phyloP scores from a whole-genome alignment of 2,329 filamentous ascomycete genomes.

The Pseudogymnoascus sp. region DNA sequence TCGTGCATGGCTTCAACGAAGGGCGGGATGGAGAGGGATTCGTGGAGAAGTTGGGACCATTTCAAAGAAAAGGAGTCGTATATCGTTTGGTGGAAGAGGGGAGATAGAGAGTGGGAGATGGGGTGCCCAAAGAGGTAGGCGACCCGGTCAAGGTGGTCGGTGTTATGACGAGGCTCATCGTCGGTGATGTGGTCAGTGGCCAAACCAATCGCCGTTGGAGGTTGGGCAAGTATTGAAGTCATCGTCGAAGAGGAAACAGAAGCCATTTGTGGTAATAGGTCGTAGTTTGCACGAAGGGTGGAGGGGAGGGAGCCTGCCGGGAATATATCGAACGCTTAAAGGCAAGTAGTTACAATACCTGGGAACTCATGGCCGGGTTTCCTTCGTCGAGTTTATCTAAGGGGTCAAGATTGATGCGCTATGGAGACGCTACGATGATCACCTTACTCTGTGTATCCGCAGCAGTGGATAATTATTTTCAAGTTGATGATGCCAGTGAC shows the following conservation, averaged over 20 bases:
- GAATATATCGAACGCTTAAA: constrained; percentile 4
- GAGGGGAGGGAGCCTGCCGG: background rate
- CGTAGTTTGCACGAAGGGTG: background rate
- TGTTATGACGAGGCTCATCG: background rate
- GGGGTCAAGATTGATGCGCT: background rate
- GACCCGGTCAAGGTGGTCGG: constrained; percentile 16
- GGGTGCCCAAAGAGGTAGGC: constrained; percentile 50
- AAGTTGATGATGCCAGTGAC: background rate
- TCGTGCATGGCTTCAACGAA: constrained; percentile 47
- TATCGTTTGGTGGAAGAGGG: constrained; percentile 45
- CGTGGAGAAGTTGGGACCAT: constrained; percentile 46
- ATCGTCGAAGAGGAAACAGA: constrained; percentile 1
- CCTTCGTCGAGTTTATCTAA: background rate
- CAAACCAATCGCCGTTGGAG: background rate
- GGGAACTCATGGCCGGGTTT: background rate
- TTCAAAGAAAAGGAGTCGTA: constrained; percentile 42
- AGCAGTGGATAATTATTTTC: constrained; percentile 5
- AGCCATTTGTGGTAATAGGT: background rate
- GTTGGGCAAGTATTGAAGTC: background rate
- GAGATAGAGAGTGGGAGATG: constrained; percentile 47
- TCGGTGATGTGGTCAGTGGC: background rate
- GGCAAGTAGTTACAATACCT: background rate
- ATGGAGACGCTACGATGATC: background rate
- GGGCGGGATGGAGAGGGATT: constrained; percentile 40
- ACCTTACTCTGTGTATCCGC: background rate